A percentile compares a stretch with the other conserved stretches of the same genome.
Conservation (phyloP, 257 asterid genomes). For the Plantago major region DNA sequence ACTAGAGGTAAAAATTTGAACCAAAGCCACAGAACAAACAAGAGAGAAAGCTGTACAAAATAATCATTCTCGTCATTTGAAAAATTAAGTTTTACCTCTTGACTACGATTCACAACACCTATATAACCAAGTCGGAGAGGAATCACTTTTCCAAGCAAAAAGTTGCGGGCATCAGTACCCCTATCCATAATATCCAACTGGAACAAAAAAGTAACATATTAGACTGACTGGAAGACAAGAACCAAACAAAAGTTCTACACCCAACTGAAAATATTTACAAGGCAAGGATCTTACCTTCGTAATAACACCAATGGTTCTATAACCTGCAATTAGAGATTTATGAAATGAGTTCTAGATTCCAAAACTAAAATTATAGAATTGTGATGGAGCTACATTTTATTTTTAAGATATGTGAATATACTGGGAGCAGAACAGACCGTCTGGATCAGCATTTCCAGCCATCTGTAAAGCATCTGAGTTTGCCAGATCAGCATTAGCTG, state of each 20-base stretch:
- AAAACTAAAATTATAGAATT: background rate
- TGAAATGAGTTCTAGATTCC: constrained; percentile 22
- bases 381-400: background rate
- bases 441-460: constrained; percentile 96
- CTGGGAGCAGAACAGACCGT: constrained; percentile 42
- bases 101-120: constrained; percentile 97
- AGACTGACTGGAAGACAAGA: background rate
- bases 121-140: constrained; percentile 96
- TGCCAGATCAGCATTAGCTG: constrained; percentile 93
- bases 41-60: background rate
- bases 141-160: constrained; percentile 90
- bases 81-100: constrained; percentile 59
- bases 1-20: no score
- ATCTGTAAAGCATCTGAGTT: constrained; percentile 99
- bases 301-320: constrained; percentile 91
- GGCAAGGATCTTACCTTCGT: constrained; percentile 63
- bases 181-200: constrained; percentile 99
- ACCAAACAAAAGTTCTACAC: constrained; percentile 5
- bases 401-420: constrained; percentile 3
- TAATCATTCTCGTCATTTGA: background rate
- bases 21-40: background rate
- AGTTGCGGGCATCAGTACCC: constrained; percentile 92
- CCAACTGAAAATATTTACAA: constrained; percentile 3
- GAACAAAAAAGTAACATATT: constrained; percentile 24
- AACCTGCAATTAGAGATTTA: constrained; percentile 52